phyloP scores from a whole-genome alignment of 2,329 filamentous ascomycete species.

The Passalora sequoiae region DNA sequence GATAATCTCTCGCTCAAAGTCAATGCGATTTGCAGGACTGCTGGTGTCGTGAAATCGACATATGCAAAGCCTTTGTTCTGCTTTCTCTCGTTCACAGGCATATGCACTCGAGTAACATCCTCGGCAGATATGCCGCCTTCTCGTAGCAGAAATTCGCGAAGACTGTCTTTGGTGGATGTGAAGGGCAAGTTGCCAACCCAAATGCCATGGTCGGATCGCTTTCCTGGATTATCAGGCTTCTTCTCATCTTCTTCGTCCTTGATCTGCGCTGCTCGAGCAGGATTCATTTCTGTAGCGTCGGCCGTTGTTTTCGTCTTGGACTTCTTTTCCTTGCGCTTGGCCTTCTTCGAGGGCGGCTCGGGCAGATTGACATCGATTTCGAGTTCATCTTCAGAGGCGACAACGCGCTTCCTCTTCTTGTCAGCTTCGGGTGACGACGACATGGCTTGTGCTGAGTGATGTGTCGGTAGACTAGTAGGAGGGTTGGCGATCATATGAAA shows the following conservation, averaged over 20 bases:
- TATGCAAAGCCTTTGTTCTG: conserved; percentile 95
- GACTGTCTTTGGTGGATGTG: conserved; percentile 64
- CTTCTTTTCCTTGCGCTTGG: conserved; percentile 73
- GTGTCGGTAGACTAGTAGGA: neutral
- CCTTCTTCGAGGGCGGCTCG: conserved; percentile 92
- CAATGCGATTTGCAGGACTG: conserved; percentile 70
- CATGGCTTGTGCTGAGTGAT: conserved; percentile 9
- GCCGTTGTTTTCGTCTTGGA: conserved; percentile 11
- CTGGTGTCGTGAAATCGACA: conserved; percentile 72
- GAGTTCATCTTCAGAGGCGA: conserved; percentile 54
- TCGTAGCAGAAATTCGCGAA: conserved; percentile 74
- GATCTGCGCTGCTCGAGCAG: conserved; percentile 9
- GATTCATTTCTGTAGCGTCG: conserved; percentile 7
- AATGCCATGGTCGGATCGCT: conserved; percentile 74
- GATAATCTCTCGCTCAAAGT: conserved; percentile 80
- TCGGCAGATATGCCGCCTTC: conserved; percentile 55
- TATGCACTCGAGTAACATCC: conserved; percentile 76
- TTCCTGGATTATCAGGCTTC: conserved; percentile 23
- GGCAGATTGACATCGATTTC: conserved; percentile 87
- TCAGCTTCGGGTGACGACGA: conserved; percentile 14
- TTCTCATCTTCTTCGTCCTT: conserved; percentile 24
- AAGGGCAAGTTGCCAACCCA: conserved; percentile 98
- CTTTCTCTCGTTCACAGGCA: conserved; percentile 59
- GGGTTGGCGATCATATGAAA: conserved; percentile 4
- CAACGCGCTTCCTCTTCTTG: conserved; percentile 63